Evolutionary conservation across 495 filamentous ascomycete genomes (phyloP), one percentile per base, ranked within the genome.

Genomic region (Platismatia glauca): DNA sequence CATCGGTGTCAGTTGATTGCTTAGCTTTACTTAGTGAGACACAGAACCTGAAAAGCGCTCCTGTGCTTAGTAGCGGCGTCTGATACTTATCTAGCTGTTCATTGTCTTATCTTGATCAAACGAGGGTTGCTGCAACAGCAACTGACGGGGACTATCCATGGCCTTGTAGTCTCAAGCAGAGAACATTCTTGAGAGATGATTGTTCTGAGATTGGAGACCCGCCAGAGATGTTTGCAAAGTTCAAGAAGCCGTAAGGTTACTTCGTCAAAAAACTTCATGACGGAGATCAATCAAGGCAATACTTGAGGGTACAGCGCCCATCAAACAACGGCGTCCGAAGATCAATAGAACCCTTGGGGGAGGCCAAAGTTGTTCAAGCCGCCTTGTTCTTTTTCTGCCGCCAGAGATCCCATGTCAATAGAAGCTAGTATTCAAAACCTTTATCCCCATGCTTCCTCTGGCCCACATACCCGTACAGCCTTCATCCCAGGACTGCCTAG

Each of bases 401-500:
- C 3, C 15, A 18, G 7, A 6, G 13, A 31, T 29, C 1, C 2
- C 27, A 62, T 31, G 29, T 39, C 44, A 29, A n/a, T 34, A 4
- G 62, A 37, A 38, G 3, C 62, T 57, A 27, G 46, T n/a, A n/a
- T 6, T 29, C 39, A 20, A 24, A 16, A 53, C 0, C 1, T 15
- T 38, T 11, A 41, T 8, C 39, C 18, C 3, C 41, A 63, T 66
- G 64, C 34, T 64, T 67, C 68, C 66, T 68, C 46, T 61, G 58
- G 66, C 70, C 35, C 67, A 71, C 55, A 69, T 79, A n/a, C 67
- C 67, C 20, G 44, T 24, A 15, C 39, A 27, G 35, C 52, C 68
- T 71, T 63, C 74, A 76, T 69, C 77, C 74, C 29, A 73, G 69
- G 20, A 82, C 64, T 82, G 81, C 58, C 72, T 87, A 16, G 73